Evolutionary conservation across 805 yeast genomes (phyloP), one percentile per base, ranked within the genome.

Genomic region (Torulaspora quercuum): DNA sequence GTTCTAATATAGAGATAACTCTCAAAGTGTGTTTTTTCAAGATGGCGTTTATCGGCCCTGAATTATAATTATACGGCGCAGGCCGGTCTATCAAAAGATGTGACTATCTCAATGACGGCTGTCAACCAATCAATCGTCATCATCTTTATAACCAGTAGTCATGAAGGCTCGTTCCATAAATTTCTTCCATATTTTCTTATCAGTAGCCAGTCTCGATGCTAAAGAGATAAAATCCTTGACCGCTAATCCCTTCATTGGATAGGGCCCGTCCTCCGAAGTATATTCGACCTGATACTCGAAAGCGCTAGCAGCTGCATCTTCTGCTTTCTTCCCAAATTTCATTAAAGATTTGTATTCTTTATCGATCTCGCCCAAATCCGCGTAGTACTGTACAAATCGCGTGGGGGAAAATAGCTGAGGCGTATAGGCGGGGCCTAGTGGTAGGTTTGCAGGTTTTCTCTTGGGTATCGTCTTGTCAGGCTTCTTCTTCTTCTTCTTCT

Each of bases 341-440:
- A 60, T 63, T 39, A 77, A 75, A 22, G 65, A 52, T 45, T 72
- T 65, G 25, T 61, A 64, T 0, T 63, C 54, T 3, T 56, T 43
- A 42, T 78, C 76, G 29, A 77, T 67, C 7, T 59, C 44, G 16
- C 66, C 59, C 42, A 86, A 66, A 56, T 86, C 85, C n/a, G 79
- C 71, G 56, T 66, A 86, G 55, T 80, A 85, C 55, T 84, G 94
- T 1, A 77, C 77, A 59, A 80, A 87, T 42, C 76, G 65, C 25
- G 73, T 70, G 0, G 95, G 95, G 0, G 90, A 69, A 47, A 83
- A 83, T 20, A 77, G 54, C 63, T 85, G 94, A 2, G 79, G 74
- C 2, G 63, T 61, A 55, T 80, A 84, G 0, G 81, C 95, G 2
- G 95, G 95, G 0, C 95, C 95, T 24, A 80, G 56, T 1, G 74